phyloP scores from a whole-genome alignment of 306 rosid genomes.

The Echinosophora koreensis region DNA sequence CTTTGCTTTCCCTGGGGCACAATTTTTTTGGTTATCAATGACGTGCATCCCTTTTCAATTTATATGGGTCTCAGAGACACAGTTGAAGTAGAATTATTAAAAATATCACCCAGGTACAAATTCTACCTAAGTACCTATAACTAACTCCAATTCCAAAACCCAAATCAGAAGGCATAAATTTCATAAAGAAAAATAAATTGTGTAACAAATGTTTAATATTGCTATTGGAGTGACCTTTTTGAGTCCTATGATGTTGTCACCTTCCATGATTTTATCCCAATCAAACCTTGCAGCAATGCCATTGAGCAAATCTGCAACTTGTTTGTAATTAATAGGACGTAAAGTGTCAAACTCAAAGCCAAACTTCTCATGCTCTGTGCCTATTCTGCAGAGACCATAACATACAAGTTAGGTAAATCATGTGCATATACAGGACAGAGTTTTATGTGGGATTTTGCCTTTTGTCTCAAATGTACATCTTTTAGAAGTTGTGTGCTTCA shows the following conservation, averaged over 20 bases:
- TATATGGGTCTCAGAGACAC: background rate
- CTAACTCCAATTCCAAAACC: background rate
- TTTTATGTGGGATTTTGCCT: too few relatives aligned
- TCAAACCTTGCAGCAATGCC: constrained; percentile 85
- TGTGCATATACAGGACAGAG: background rate
- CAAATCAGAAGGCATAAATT: background rate
- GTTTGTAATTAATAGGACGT: constrained; percentile 67
- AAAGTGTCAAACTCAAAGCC: constrained; percentile 69
- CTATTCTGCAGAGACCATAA: constrained; percentile 64
- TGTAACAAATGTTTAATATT: background rate
- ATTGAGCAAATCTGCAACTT: constrained; percentile 67
- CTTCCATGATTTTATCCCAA: constrained; percentile 85
- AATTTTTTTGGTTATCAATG: background rate
- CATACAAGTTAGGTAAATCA: background rate
- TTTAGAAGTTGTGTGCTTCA: too few relatives aligned
- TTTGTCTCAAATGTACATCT: too few relatives aligned
- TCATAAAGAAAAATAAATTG: constrained; percentile 6
- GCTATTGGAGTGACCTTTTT: constrained; percentile 57
- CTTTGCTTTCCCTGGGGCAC: constrained; percentile 70
- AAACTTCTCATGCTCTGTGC: constrained; percentile 92
- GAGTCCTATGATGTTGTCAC: constrained; percentile 79
- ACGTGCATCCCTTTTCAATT: background rate
- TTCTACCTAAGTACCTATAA: background rate
- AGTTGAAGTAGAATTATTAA: background rate
- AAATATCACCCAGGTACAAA: background rate